These are phyloP conservation scores for Candida sakaeoensis DNA, from an alignment of 805 yeast genomes.

Conservation along the genomic window DNA sequence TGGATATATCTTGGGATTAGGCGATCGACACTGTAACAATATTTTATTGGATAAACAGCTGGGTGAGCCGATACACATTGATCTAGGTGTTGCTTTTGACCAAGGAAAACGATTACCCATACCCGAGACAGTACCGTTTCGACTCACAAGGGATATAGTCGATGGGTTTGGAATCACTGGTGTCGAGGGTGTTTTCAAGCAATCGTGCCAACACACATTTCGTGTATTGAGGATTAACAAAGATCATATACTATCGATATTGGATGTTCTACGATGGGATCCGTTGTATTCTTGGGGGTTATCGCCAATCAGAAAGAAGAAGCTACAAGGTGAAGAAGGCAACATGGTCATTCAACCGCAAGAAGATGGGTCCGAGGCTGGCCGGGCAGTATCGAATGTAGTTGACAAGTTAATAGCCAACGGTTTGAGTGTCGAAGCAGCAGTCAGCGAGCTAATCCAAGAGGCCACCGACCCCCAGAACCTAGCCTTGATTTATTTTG, in stretches of 20 bases:
- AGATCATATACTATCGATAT: conserved; percentile 71
- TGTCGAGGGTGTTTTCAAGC: conserved; percentile 68
- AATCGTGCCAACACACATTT: conserved; percentile 71
- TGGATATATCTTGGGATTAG: conserved; percentile 86
- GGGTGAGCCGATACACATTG: conserved; percentile 95
- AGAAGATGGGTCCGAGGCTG: conserved; percentile 67
- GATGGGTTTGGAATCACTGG: conserved; percentile 93
- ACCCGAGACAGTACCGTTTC: conserved; percentile 92
- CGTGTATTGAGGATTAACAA: conserved; percentile 60
- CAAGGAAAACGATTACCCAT: conserved; percentile 80
- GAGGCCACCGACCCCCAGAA: conserved; percentile 70
- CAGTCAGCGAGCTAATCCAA: conserved; percentile 72
- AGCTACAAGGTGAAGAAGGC: conserved; percentile 34
- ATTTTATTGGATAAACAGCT: conserved; percentile 72
- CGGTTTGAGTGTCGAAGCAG: conserved; percentile 77
- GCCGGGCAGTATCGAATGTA: conserved; percentile 71
- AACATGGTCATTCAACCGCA: conserved; percentile 17
- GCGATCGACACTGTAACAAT: conserved; percentile 93
- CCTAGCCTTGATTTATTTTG: conserved; percentile 71
- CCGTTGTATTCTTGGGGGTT: conserved; percentile 90
- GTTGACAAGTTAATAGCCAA: conserved; percentile 61
- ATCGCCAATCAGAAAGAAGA: conserved; percentile 65
- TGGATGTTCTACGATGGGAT: conserved; percentile 86
- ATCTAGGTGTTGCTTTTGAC: conserved; percentile 93
- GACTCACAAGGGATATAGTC: conserved; percentile 82